Evolutionary conservation across 371 early-diverging fungal species (phyloP).

Genomic region (Apophysomyces sp.): DNA sequence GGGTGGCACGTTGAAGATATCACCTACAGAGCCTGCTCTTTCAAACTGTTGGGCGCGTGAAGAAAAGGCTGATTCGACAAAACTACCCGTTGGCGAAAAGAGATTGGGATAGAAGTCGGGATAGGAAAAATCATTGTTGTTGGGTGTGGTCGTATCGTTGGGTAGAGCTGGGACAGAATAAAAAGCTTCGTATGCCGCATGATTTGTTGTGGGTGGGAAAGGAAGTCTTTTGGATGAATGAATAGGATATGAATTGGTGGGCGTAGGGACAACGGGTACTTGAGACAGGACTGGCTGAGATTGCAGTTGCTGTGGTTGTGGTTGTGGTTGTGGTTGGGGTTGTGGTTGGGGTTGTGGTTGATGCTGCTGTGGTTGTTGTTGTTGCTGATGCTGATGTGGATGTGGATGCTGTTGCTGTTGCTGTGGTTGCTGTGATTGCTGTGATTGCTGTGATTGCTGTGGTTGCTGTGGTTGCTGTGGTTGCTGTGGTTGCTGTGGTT

Average conservation of each 20-base stretch:
- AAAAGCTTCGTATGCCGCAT: slow-evolving; percentile 55
- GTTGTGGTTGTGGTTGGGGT: not conserved
- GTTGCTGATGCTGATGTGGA: too few relatives aligned
- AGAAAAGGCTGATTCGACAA: slow-evolving; percentile 12
- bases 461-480: not conserved
- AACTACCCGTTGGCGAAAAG: slow-evolving; percentile 39
- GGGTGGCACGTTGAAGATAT: not conserved
- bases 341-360: not conserved
- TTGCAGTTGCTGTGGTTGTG: not conserved
- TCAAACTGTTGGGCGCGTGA: slow-evolving; percentile 17
- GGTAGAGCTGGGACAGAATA: slow-evolving; percentile 52
- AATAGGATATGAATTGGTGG: slow-evolving; percentile 10
- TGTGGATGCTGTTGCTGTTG: not conserved
- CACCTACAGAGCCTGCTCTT: slow-evolving; percentile 5
- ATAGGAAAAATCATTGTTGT: slow-evolving; percentile 37
- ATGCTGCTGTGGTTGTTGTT: not conserved
- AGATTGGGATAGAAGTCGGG: slow-evolving; percentile 48
- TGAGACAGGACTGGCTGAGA: not conserved
- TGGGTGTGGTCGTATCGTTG: slow-evolving; percentile 46
- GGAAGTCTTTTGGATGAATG: not conserved
- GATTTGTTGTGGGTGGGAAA: slow-evolving; percentile 23
- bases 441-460: not conserved
- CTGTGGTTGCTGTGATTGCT: not conserved
- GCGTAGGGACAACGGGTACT: slow-evolving; percentile 1
- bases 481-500: not conserved